A percentile compares a stretch with the other conserved stretches of the same genome.
These are phyloP conservation scores for Senecio squalidus DNA, from an alignment of 140 eudicot genomes.

Conservation along the genomic window DNA sequence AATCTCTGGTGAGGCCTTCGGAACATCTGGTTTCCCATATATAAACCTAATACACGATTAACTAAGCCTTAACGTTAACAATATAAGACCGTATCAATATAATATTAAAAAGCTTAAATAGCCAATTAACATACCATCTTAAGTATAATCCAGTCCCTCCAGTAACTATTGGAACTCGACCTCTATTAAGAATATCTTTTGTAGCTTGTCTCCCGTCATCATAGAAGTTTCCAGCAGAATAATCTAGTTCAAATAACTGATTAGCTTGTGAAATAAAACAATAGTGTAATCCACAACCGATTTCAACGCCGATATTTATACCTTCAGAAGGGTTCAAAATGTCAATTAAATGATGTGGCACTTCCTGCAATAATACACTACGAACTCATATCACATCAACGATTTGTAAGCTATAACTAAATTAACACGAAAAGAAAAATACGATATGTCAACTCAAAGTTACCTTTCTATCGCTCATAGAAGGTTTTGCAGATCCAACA, in stretches of 20 bases:
- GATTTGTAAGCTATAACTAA: neutral
- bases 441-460: neutral
- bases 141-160: constrained; percentile 96
- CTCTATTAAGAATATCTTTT: constrained; percentile 59
- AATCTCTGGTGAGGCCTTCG: constrained; percentile 68
- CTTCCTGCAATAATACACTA: constrained; percentile 57
- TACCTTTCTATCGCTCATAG: constrained; percentile 73
- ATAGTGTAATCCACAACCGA: constrained; percentile 1
- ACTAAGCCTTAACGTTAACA: neutral
- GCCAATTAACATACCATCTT: constrained; percentile 53
- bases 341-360: constrained; percentile 84
- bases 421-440: neutral
- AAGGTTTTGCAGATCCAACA: constrained; percentile 96
- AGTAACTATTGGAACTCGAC: constrained; percentile 78
- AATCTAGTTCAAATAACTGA: constrained; percentile 34
- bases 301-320: constrained; percentile 17
- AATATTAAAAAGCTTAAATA: neutral
- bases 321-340: constrained; percentile 97
- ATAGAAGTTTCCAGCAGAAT: constrained; percentile 87
- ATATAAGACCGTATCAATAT: neutral
- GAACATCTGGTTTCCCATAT: constrained; percentile 98
- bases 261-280: constrained; percentile 17
- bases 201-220: constrained; percentile 86
- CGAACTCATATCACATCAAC: neutral
- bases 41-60: constrained; percentile 50